Percentiles rank a stretch among this genome's conserved stretches.
These are phyloP conservation scores for Hypholoma sublateritium DNA, from an alignment of 768 basidiomycete genomes.

Conservation along the genomic window DNA sequence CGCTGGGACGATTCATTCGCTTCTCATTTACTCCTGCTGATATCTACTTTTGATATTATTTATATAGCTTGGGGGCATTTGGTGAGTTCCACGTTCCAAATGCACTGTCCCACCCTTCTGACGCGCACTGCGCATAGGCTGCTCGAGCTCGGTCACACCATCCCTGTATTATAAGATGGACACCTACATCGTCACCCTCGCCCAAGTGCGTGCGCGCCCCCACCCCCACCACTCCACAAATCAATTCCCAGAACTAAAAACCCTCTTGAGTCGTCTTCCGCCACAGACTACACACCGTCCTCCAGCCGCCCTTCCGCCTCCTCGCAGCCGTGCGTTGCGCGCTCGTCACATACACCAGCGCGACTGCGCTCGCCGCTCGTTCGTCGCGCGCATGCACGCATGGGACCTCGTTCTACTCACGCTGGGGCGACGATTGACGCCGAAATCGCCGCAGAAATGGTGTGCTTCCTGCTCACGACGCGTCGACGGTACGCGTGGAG, in stretches of 20 bases:
- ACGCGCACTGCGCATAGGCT: not conserved
- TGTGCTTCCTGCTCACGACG: too few relatives aligned
- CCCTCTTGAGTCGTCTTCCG: not conserved
- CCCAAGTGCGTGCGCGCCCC: too few relatives aligned
- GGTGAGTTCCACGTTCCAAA: not conserved
- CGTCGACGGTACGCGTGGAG: too few relatives aligned
- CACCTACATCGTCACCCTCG: not conserved
- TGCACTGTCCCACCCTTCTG: not conserved
- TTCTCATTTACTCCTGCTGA: too few relatives aligned
- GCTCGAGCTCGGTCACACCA: not conserved
- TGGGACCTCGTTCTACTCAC: too few relatives aligned
- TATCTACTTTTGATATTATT: too few relatives aligned
- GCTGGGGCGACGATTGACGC: too few relatives aligned
- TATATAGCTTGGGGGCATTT: too few relatives aligned
- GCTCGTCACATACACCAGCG: not conserved
- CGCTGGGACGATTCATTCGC: too few relatives aligned
- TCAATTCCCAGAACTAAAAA: not conserved
- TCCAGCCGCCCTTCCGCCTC: not conserved
- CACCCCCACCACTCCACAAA: not conserved
- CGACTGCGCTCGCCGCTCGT: not conserved
- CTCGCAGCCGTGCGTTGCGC: not conserved
- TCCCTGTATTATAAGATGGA: not conserved
- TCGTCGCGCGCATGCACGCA: not conserved
- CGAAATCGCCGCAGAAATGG: too few relatives aligned
- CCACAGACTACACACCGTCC: not conserved